These are phyloP conservation scores for Astragalus membranaceus DNA, from an alignment of 306 rosid species.

Conservation along the genomic window DNA sequence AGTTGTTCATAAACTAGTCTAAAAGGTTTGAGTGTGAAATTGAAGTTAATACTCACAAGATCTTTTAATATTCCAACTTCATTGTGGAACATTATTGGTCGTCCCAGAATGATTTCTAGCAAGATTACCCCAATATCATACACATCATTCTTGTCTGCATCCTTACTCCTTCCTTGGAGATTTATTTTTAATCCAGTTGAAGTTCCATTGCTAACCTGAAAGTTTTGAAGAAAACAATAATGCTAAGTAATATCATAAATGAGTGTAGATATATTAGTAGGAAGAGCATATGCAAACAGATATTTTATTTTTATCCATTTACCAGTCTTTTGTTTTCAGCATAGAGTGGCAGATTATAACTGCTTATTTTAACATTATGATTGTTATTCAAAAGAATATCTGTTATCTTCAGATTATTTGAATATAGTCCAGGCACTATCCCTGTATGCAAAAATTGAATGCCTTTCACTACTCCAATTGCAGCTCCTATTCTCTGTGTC, in stretches of 20 bases:
- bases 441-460: slow-evolving; percentile 95
- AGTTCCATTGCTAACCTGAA: slow-evolving; percentile 50
- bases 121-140: slow-evolving; percentile 82
- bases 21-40: neutral
- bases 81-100: slow-evolving; percentile 71
- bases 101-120: slow-evolving; percentile 79
- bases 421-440: slow-evolving; percentile 77
- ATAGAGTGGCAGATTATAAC: slow-evolving; percentile 58
- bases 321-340: slow-evolving; percentile 56
- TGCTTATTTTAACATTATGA: slow-evolving; percentile 71
- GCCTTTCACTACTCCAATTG: slow-evolving; percentile 81
- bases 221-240: slow-evolving; percentile 11
- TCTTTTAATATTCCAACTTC: slow-evolving; percentile 80
- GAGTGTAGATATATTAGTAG: neutral
- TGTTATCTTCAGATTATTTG: slow-evolving; percentile 75
- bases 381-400: slow-evolving; percentile 66
- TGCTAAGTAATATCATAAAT: neutral
- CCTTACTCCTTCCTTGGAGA: slow-evolving; percentile 48
- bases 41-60: slow-evolving; percentile 59
- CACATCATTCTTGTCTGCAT: slow-evolving; percentile 72
- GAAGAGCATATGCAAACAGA: neutral
- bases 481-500: slow-evolving; percentile 79
- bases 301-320: slow-evolving; percentile 5
- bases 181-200: slow-evolving; percentile 48
- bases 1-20: neutral